Percentiles rank a stretch among this genome's conserved stretches.
phyloP scores from a whole-genome alignment of 1,284 basidiomycete species.

The Ustilago curta region DNA sequence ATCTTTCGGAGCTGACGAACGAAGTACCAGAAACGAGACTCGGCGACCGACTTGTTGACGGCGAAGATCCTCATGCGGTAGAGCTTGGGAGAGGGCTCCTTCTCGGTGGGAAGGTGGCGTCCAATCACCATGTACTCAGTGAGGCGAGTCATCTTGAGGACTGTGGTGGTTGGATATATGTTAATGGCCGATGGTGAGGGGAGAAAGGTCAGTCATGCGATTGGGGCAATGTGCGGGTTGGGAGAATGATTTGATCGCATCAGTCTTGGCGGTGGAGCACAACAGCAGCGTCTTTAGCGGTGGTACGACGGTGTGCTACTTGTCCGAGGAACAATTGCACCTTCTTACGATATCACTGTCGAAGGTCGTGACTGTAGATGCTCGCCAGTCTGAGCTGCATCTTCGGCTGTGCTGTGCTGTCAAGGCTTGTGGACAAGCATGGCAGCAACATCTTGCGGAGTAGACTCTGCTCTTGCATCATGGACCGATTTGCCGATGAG shows the following conservation, averaged over 20 bases:
- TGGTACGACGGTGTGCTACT: background rate
- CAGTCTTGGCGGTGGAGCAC: slow-evolving; percentile 9
- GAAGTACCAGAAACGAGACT: slow-evolving; percentile 99
- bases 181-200: slow-evolving; percentile 2
- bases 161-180: slow-evolving; percentile 18
- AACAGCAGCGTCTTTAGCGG: background rate
- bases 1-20: slow-evolving; percentile 87
- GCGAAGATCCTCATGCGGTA: slow-evolving; percentile 99
- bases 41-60: slow-evolving; percentile 96
- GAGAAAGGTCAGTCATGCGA: slow-evolving; percentile 14
- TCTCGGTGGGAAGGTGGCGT: slow-evolving; percentile 93
- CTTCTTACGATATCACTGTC: too few relatives aligned
- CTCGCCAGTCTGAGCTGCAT: too few relatives aligned
- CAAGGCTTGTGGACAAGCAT: too few relatives aligned
- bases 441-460: too few relatives aligned
- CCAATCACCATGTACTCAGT: slow-evolving; percentile 97
- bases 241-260: slow-evolving; percentile 17
- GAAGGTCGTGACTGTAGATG: too few relatives aligned
- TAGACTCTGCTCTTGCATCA: too few relatives aligned
- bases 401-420: too few relatives aligned
- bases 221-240: slow-evolving; percentile 5
- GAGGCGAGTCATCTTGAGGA: slow-evolving; percentile 67
- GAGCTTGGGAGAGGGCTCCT: slow-evolving; percentile 92
- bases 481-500: too few relatives aligned
- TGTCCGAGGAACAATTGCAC: background rate